These are phyloP conservation scores for Boletus eberwhitei DNA, from an alignment of 768 basidiomycete genomes.

Conservation along the genomic window DNA sequence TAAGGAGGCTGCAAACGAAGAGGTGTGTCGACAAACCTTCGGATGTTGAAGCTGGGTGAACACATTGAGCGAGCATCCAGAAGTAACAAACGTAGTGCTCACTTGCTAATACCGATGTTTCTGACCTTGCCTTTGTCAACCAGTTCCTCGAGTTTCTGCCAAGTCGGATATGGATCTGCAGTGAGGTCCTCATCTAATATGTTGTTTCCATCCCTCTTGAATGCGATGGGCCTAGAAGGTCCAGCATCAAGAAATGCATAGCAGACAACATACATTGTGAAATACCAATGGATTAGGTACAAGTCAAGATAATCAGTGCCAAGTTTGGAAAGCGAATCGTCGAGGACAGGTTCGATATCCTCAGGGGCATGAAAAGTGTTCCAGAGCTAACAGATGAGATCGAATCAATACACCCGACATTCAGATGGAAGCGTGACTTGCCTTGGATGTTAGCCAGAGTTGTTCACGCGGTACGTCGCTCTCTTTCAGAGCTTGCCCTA, in stretches of 20 bases:
- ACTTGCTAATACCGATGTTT: conserved; percentile 87
- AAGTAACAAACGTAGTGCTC: conserved; percentile 10
- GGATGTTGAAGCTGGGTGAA: conserved; percentile 54
- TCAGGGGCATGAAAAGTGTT: conserved; percentile 73
- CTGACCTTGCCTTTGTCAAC: conserved; percentile 72
- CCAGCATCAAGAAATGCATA: not conserved
- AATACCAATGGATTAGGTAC: conserved; percentile 77
- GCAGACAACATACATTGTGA: not conserved
- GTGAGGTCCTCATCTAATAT: conserved; percentile 55
- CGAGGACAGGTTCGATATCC: conserved; percentile 63
- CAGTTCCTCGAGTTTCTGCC: conserved; percentile 77
- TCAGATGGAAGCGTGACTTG: not conserved
- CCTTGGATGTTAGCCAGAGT: conserved; percentile 67
- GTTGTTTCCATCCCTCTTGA: conserved; percentile 50
- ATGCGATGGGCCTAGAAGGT: conserved; percentile 58
- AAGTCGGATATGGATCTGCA: conserved; percentile 71
- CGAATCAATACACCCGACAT: not conserved
- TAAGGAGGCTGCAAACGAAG: not conserved
- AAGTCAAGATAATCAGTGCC: conserved; percentile 73
- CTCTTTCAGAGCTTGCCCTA: conserved; percentile 57
- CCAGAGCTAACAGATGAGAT: conserved; percentile 50
- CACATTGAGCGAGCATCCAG: not conserved
- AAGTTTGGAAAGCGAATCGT: conserved; percentile 60
- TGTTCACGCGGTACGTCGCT: conserved; percentile 60
- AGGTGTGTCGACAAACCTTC: conserved; percentile 29